Base-by-base conservation (phyloP, 2,329 filamentous ascomycete species). In the Cladophialophora chaetospira region DNA sequence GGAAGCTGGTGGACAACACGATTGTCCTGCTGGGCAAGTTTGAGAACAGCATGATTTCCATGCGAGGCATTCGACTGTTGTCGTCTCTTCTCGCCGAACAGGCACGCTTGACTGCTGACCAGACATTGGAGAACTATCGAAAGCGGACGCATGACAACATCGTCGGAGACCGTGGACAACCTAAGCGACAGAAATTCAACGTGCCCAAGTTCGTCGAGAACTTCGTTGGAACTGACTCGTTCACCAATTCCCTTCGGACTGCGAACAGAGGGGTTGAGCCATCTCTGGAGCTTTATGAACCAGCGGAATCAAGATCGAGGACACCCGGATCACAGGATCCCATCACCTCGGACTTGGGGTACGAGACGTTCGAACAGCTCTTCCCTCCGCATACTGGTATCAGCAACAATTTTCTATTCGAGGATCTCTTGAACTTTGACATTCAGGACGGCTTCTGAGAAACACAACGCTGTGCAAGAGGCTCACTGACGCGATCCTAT, bases 111-210 rank as follows among this genome's bases (percentile, higher is more conserved):
- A 61, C 49, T 3, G 62, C 64, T 4, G 56, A 62, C 19, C 60
- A 63, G 25, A 56, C 57, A 5, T 55, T 66, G 53, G 62, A 61
- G 33, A 62, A 56, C 28, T 65, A 62, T 50, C 59, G 58, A 43
- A 64, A 63, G 54, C 50, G 61, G n/a, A 46, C 60, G 11, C 40
- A 54, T 33, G 62, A 64, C n/a, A 52, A 13, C 19, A 42, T 51
- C 25, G 9, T 35, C 17, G 57, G 46, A 28, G 57, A 55, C 23
- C 53, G 15, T 11, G 21, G 55, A 19, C 45, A 55, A 29, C 54
- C 45, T 2, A 64, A 66, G 53, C 46, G 59, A 25, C 64, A 63
- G 55, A 66, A 65, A 44, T 65, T 66, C 56, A 61, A 66, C 40
- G 58, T 66, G 8, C 64, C 64, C 4, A 62, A 61, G 42, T 65